Percentiles rank a stretch among this genome's conserved stretches.
Conservation (phyloP, 2,329 filamentous ascomycete genomes). For the Daldinia sp. region DNA sequence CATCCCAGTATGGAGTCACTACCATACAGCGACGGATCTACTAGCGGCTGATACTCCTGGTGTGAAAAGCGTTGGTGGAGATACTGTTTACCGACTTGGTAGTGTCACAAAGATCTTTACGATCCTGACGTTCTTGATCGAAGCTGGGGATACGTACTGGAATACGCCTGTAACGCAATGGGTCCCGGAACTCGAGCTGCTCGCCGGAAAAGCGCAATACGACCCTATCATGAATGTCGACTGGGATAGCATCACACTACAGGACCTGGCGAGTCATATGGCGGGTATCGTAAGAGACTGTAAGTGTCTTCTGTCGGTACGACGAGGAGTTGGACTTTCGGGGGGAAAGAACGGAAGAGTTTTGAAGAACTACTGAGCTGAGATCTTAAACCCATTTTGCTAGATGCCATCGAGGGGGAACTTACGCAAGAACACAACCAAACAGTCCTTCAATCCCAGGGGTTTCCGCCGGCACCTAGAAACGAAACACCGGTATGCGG, state of each 20-base stretch:
- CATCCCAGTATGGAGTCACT: slow-evolving; percentile 41
- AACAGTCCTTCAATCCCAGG: slow-evolving; percentile 35
- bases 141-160: slow-evolving; percentile 43
- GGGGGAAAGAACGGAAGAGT: neutral
- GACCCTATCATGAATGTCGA: slow-evolving; percentile 40
- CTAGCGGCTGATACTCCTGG: slow-evolving; percentile 29
- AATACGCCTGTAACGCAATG: slow-evolving; percentile 44
- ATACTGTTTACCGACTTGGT: slow-evolving; percentile 45
- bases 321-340: neutral
- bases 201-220: slow-evolving; percentile 36
- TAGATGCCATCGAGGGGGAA: slow-evolving; percentile 42
- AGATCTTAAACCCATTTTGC: neutral
- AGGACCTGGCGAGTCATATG: slow-evolving; percentile 45
- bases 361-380: neutral
- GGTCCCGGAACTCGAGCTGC: slow-evolving; percentile 40
- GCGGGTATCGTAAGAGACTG: slow-evolving; percentile 45
- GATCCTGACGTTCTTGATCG: slow-evolving; percentile 43
- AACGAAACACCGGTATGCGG: slow-evolving; percentile 39
- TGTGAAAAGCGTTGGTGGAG: slow-evolving; percentile 38
- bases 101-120: slow-evolving; percentile 48
- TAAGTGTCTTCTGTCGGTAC: slow-evolving; percentile 23
- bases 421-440: slow-evolving; percentile 44
- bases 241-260: slow-evolving; percentile 42
- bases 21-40: slow-evolving; percentile 43
- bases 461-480: slow-evolving; percentile 40